These are phyloP conservation scores for Marasmius fiardii DNA, from an alignment of 1,284 basidiomycete genomes.

Conservation along the genomic window DNA sequence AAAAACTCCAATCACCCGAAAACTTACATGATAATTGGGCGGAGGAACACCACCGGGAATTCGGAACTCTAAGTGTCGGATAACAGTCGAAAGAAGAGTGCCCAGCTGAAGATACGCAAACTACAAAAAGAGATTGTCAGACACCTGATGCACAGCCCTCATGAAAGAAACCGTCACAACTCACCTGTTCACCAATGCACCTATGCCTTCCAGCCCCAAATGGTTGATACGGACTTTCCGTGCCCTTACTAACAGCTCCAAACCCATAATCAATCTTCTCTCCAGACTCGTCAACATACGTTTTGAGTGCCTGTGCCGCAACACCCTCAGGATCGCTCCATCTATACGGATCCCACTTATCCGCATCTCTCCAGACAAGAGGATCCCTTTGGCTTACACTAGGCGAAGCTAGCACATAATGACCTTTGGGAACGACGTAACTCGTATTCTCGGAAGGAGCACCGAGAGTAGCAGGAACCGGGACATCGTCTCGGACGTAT, in stretches of 20 bases:
- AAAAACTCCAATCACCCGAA: neutral
- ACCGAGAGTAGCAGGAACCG: constrained; percentile 79
- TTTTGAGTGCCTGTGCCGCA: constrained; percentile 72
- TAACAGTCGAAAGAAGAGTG: constrained; percentile 76
- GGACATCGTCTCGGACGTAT: constrained; percentile 82
- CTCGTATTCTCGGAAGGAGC: constrained; percentile 69
- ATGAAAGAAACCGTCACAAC: constrained; percentile 18
- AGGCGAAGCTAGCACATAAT: constrained; percentile 90
- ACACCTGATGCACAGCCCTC: constrained; percentile 2
- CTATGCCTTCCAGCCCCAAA: constrained; percentile 96
- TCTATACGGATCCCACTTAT: constrained; percentile 76
- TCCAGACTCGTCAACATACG: constrained; percentile 70
- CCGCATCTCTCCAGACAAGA: constrained; percentile 73
- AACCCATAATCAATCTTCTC: constrained; percentile 97
- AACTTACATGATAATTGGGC: constrained; percentile 86
- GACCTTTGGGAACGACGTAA: constrained; percentile 89
- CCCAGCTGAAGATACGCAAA: constrained; percentile 97
- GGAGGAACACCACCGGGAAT: constrained; percentile 70
- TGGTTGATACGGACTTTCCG: constrained; percentile 89
- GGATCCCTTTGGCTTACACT: constrained; percentile 90
- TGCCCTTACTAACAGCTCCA: constrained; percentile 90
- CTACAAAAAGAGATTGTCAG: constrained; percentile 36
- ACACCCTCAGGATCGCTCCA: constrained; percentile 84
- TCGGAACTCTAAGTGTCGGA: constrained; percentile 76
- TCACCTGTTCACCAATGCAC: constrained; percentile 90